phyloP scores from a whole-genome alignment of 148 eudicot genomes.

The Arbutus unedo region DNA sequence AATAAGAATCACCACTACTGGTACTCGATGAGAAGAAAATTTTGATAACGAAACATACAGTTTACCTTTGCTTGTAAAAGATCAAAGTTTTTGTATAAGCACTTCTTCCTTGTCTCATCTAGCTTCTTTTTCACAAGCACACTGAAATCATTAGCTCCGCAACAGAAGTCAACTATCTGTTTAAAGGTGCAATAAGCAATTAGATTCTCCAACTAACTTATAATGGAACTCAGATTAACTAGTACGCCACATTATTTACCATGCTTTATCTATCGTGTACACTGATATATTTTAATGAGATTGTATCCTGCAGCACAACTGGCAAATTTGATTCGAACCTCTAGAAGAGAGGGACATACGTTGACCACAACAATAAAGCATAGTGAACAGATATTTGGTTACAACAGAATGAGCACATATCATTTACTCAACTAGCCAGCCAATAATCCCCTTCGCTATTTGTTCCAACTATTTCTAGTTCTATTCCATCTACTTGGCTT shows the following conservation, averaged over 20 bases:
- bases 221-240: background rate
- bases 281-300: background rate
- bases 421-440: background rate
- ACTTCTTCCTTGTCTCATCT: constrained; percentile 66
- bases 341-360: background rate
- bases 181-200: constrained; percentile 21
- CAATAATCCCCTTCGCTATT: background rate
- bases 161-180: constrained; percentile 95
- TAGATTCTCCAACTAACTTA: constrained; percentile 9
- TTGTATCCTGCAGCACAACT: background rate
- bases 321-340: background rate
- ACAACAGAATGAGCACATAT: background rate
- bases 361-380: background rate
- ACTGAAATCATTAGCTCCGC: constrained; percentile 96
- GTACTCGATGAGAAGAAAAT: background rate
- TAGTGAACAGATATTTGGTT: background rate
- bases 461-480: background rate
- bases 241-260: background rate
- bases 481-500: background rate
- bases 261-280: background rate
- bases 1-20: background rate
- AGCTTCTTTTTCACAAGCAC: constrained; percentile 71
- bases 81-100: constrained; percentile 74
- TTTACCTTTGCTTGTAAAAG: constrained; percentile 71
- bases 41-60: background rate